phyloP scores from a whole-genome alignment of 2,329 filamentous ascomycete genomes.

The Juglanconis oblonga region DNA sequence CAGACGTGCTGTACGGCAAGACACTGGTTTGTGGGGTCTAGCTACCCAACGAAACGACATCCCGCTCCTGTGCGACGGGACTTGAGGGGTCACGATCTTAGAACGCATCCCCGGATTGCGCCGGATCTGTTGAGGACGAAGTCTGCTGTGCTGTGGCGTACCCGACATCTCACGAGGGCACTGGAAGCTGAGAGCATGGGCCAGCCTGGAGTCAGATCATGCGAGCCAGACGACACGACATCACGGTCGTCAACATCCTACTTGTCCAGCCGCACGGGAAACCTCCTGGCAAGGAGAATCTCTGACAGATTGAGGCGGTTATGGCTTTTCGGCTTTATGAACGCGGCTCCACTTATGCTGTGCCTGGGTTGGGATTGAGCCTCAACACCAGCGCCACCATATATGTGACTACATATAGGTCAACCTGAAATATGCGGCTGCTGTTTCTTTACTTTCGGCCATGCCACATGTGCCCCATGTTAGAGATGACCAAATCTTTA shows the following conservation, averaged over 20 bases:
- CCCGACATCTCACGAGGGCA: slow-evolving; percentile 5
- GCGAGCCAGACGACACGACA: not conserved
- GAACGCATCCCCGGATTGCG: not conserved
- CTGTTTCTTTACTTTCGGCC: too few relatives aligned
- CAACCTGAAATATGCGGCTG: too few relatives aligned
- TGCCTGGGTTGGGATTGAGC: too few relatives aligned
- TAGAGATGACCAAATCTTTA: too few relatives aligned
- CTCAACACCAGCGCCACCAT: not conserved
- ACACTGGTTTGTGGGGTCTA: too few relatives aligned
- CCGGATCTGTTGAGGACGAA: not conserved
- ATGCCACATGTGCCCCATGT: too few relatives aligned
- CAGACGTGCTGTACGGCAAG: not conserved
- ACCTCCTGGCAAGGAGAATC: not conserved
- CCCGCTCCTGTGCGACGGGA: not conserved
- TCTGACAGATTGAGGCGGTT: not conserved
- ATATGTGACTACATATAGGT: slow-evolving; percentile 1
- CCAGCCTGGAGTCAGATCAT: not conserved
- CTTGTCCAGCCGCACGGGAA: not conserved
- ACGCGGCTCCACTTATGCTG: not conserved
- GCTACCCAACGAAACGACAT: not conserved
- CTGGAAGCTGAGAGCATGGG: slow-evolving; percentile 13
- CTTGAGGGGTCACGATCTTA: not conserved
- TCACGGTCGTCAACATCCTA: not conserved
- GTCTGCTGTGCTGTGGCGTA: slow-evolving; percentile 11
- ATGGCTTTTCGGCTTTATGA: not conserved